Evolutionary conservation across 2,329 filamentous ascomycete genomes (phyloP), one percentile per base, ranked within the genome.

Genomic region (Monosporascus sp.): DNA sequence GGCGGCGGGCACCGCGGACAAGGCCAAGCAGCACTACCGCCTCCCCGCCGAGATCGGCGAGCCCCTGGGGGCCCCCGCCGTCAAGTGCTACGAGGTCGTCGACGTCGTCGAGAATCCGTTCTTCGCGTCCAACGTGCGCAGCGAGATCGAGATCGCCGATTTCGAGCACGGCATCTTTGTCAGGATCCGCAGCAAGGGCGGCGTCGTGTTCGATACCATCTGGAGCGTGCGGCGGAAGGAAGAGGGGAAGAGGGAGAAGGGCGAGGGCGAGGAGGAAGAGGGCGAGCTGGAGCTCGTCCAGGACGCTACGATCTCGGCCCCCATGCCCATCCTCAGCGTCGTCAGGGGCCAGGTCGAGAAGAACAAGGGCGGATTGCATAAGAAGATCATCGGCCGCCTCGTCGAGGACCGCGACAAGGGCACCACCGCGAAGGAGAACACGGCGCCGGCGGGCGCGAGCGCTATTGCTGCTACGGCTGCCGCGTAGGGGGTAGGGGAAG

Each of bases 91-190:
- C 66, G 68, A 70, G 35, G 76, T 82, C 24, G 71, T 81, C 7
- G 77, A 81, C 59, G 70, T 77, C 38, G 68, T 82, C 24, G 79
- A 79, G 3, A 77, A 77, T 15, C 78, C 79, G 2, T 69, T 83
- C 27, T 82, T 78, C 78, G 78, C 79, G 60, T 76, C 72, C 49
- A 75, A 76, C 47, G 75, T 82, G 6, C 71, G 77, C 50, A 81
- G 78, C 68, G 74, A 65, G 6, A 79, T 80, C 61, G 79, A 82
- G 65, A 77, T 82, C 55, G 75, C 77, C 18, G 66, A 80, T 55
- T 66, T 77, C 18, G 68, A 68, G n/a, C 70, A 65, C 27, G 80
- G 80, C 18, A 60, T 79, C 6, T 82, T 80, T 62, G 75, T 79
- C 43, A 67, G 79, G 9, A 75, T 82, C 51, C 69, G 68, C 44